These are phyloP conservation scores for Pugionium cornutum DNA, from an alignment of 345 rosid species.

Conservation along the genomic window DNA sequence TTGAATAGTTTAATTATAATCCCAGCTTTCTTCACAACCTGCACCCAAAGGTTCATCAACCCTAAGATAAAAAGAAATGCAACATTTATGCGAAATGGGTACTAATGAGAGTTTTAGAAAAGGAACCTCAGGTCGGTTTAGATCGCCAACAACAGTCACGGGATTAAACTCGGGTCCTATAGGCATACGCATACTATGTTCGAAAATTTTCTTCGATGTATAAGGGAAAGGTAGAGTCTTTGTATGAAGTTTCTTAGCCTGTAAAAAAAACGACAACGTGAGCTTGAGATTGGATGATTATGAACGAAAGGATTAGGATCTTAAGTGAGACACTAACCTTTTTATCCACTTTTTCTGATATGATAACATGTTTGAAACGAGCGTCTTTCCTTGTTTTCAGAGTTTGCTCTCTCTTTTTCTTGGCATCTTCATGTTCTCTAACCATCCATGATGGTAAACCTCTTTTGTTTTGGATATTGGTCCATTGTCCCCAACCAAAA, in stretches of 20 bases:
- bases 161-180: slow-evolving; percentile 92
- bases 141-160: slow-evolving; percentile 57
- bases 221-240: slow-evolving; percentile 75
- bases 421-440: slow-evolving; percentile 68
- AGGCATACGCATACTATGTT: slow-evolving; percentile 83
- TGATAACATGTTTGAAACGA: slow-evolving; percentile 67
- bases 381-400: slow-evolving; percentile 87
- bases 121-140: slow-evolving; percentile 26
- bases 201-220: slow-evolving; percentile 73
- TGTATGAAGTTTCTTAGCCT: slow-evolving; percentile 79
- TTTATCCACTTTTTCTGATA: slow-evolving; percentile 84
- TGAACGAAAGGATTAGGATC: background rate
- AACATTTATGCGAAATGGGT: slow-evolving; percentile 7
- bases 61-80: slow-evolving; percentile 1
- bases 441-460: slow-evolving; percentile 85
- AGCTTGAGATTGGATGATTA: slow-evolving; percentile 2
- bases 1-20: slow-evolving; percentile 71
- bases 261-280: slow-evolving; percentile 30
- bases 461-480: slow-evolving; percentile 65
- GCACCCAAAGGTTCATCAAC: slow-evolving; percentile 19
- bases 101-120: slow-evolving; percentile 5
- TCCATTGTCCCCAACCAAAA: slow-evolving; percentile 98
- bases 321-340: slow-evolving; percentile 51
- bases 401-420: slow-evolving; percentile 62
- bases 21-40: slow-evolving; percentile 85